Percentiles rank a stretch among this genome's conserved stretches.
Conservation (phyloP, 805 yeast species). For the Grigorovia transvaalensis region DNA sequence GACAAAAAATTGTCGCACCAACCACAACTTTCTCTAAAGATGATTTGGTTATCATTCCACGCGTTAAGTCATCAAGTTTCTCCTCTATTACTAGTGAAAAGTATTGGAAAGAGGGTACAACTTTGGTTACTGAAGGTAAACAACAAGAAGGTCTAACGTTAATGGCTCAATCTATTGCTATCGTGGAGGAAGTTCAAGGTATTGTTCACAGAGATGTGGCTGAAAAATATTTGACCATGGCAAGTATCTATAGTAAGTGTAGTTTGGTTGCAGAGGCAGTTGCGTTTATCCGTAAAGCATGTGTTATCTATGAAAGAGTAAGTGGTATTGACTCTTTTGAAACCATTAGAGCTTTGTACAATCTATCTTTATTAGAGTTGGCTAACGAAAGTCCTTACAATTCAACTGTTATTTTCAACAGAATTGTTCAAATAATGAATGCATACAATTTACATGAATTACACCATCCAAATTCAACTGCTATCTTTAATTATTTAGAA, state of each 20-base stretch:
- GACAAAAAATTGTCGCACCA: constrained; percentile 22
- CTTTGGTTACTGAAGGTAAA: constrained; percentile 23
- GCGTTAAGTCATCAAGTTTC: constrained; percentile 61
- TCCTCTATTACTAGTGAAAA: constrained; percentile 64
- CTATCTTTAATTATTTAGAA: constrained; percentile 39
- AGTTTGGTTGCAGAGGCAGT: constrained; percentile 50
- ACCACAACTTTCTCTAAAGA: constrained; percentile 41
- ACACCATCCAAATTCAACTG: constrained; percentile 63
- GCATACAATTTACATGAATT: constrained; percentile 38
- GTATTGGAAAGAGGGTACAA: constrained; percentile 54
- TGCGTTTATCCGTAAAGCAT: constrained; percentile 55
- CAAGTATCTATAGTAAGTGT: constrained; percentile 55
- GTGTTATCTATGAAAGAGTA: constrained; percentile 66
- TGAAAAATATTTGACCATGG: constrained; percentile 51
- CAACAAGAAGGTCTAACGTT: constrained; percentile 52
- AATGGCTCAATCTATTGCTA: constrained; percentile 56
- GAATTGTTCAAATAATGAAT: constrained; percentile 39
- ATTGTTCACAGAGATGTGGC: constrained; percentile 70
- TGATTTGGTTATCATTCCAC: constrained; percentile 67
- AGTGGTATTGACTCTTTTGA: constrained; percentile 75
- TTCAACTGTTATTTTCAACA: constrained; percentile 50
- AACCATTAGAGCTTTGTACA: constrained; percentile 58
- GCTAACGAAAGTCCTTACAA: constrained; percentile 47
- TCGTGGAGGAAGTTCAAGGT: constrained; percentile 80
- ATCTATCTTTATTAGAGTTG: constrained; percentile 64